Evolutionary conservation across 78 protist species (phyloP).

Genomic region (Cyanophora paradoxa): DNA sequence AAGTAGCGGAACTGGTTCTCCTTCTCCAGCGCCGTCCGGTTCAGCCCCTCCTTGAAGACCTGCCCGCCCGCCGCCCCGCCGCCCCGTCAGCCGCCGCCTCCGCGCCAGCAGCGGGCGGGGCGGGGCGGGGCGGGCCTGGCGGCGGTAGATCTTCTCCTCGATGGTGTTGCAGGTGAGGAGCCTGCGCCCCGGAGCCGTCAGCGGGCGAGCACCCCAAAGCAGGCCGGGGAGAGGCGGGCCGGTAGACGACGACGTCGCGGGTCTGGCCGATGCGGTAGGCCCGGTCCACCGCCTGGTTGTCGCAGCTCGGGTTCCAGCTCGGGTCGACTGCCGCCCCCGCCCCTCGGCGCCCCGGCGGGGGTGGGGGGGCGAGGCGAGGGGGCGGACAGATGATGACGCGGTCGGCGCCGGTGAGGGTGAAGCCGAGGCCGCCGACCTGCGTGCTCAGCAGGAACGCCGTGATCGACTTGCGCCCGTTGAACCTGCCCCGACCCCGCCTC

Average conservation of each 20-base stretch:
- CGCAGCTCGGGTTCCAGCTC: constrained; percentile 63
- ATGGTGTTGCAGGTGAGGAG: constrained; percentile 60
- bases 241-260: constrained; percentile 54
- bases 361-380: background rate
- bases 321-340: constrained; percentile 38
- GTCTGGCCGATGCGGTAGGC: constrained; percentile 72
- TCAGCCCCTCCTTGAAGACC: constrained; percentile 39
- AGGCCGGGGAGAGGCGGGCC: background rate
- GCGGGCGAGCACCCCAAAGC: background rate
- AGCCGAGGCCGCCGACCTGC: constrained; percentile 72
- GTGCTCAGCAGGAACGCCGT: constrained; percentile 48
- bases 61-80: no score
- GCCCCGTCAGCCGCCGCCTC: no score
- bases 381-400: constrained; percentile 23
- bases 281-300: constrained; percentile 67
- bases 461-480: constrained; percentile 11
- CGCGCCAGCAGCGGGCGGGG: no score
- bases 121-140: no score
- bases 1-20: constrained; percentile 47
- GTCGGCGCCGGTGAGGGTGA: constrained; percentile 65
- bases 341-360: no score
- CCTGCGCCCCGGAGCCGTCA: constrained; percentile 10
- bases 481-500: constrained; percentile 1
- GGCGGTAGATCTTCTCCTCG: constrained; percentile 73
- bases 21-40: constrained; percentile 30